Evolutionary conservation across 371 early-diverging fungal genomes (phyloP).

Genomic region (Amoeboradix gromovi): DNA sequence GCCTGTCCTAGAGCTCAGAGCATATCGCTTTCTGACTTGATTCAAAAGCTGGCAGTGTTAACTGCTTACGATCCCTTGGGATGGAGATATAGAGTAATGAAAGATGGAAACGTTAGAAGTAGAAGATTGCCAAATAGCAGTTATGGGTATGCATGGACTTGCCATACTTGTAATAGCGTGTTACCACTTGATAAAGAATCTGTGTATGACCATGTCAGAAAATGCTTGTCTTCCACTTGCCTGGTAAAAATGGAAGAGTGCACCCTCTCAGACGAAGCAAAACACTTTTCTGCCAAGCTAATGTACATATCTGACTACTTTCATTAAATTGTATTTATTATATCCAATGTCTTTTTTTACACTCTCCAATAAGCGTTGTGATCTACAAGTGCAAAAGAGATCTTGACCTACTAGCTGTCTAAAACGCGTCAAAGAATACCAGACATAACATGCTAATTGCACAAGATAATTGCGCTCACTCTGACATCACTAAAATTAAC

Average conservation of each 20-base stretch:
- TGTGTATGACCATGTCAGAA: neutral
- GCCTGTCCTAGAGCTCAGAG: neutral
- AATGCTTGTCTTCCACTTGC: neutral
- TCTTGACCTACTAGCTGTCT: too few relatives aligned
- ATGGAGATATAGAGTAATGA: neutral
- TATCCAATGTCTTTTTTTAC: too few relatives aligned
- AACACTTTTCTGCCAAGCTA: too few relatives aligned
- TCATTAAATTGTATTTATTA: too few relatives aligned
- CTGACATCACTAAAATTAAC: too few relatives aligned
- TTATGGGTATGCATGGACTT: neutral
- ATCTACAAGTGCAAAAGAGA: too few relatives aligned
- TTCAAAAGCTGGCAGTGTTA: neutral
- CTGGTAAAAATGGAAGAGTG: neutral
- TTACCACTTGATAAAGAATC: neutral
- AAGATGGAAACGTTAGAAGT: neutral
- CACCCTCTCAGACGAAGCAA: too few relatives aligned
- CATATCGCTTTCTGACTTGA: neutral
- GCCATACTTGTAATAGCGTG: neutral
- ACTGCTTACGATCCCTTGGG: neutral
- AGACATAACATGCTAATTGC: too few relatives aligned
- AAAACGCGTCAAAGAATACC: too few relatives aligned
- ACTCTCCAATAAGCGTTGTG: too few relatives aligned
- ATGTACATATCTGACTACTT: too few relatives aligned
- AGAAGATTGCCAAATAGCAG: neutral
- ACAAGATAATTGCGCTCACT: too few relatives aligned